phyloP scores from a whole-genome alignment of 2,329 filamentous ascomycete genomes.

The Phialemoniopsis sp. region DNA sequence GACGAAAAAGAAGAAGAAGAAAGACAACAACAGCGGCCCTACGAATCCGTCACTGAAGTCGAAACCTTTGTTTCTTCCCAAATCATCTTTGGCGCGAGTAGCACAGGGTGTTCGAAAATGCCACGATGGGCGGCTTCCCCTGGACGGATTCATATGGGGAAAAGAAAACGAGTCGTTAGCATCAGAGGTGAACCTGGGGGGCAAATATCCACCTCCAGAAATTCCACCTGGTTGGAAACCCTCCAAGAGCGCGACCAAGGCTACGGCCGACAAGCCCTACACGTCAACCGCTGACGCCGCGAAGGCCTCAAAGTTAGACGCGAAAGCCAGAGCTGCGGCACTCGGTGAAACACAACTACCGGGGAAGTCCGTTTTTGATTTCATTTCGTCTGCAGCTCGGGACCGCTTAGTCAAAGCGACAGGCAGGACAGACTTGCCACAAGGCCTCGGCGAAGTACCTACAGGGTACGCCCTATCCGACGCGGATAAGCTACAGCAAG shows the following conservation, averaged over 20 bases:
- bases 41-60: slow-evolving; percentile 61
- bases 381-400: slow-evolving; percentile 72
- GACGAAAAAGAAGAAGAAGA: slow-evolving; percentile 75
- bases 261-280: slow-evolving; percentile 33
- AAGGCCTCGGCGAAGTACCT: slow-evolving; percentile 71
- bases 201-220: slow-evolving; percentile 58
- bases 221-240: slow-evolving; percentile 74
- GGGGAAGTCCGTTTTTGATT: slow-evolving; percentile 95
- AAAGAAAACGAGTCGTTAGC: slow-evolving; percentile 42
- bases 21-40: slow-evolving; percentile 26
- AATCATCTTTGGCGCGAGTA: slow-evolving; percentile 21
- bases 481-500: slow-evolving; percentile 55
- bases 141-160: slow-evolving; percentile 76
- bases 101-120: slow-evolving; percentile 60
- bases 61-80: slow-evolving; percentile 74
- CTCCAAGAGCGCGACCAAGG: slow-evolving; percentile 36
- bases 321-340: slow-evolving; percentile 70
- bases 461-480: slow-evolving; percentile 58
- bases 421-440: slow-evolving; percentile 72
- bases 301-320: slow-evolving; percentile 70
- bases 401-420: slow-evolving; percentile 72
- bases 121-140: slow-evolving; percentile 74
- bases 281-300: slow-evolving; percentile 73
- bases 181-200: slow-evolving; percentile 33
- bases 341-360: slow-evolving; percentile 79